These are phyloP conservation scores for Cyclotella sp. DNA, from an alignment of 108 stramenopile genomes.

Conservation along the genomic window DNA sequence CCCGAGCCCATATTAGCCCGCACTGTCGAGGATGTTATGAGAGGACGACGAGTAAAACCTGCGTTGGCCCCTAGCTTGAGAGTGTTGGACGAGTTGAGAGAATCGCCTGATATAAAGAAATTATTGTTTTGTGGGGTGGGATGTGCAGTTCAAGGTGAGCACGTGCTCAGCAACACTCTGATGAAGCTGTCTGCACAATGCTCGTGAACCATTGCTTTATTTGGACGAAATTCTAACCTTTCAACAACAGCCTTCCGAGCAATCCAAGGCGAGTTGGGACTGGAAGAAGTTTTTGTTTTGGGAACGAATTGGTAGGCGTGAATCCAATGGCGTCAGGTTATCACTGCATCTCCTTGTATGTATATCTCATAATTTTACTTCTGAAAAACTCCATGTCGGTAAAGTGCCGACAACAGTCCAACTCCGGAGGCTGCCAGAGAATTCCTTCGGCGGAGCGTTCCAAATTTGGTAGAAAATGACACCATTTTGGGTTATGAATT, in stretches of 20 bases:
- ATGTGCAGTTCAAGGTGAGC: slow-evolving; percentile 76
- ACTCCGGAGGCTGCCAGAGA: slow-evolving; percentile 75
- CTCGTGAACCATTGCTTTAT: neutral
- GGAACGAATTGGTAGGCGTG: slow-evolving; percentile 71
- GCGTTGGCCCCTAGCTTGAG: slow-evolving; percentile 75
- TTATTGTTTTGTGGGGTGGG: slow-evolving; percentile 86
- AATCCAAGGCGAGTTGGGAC: slow-evolving; percentile 61
- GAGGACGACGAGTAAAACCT: slow-evolving; percentile 84
- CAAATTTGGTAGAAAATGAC: slow-evolving; percentile 8
- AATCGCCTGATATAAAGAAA: slow-evolving; percentile 62
- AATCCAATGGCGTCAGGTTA: too few species aligned
- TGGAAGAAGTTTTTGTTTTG: slow-evolving; percentile 79
- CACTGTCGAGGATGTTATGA: slow-evolving; percentile 62
- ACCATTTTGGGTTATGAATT: slow-evolving; percentile 73
- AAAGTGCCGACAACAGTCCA: slow-evolving; percentile 72
- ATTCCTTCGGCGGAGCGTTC: slow-evolving; percentile 67
- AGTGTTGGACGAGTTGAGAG: slow-evolving; percentile 71
- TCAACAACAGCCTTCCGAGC: slow-evolving; percentile 63
- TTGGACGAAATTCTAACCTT: neutral
- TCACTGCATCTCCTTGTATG: too few species aligned
- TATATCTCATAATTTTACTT: too few species aligned
- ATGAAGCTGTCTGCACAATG: neutral
- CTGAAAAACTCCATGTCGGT: too few species aligned
- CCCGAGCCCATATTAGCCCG: slow-evolving; percentile 77
- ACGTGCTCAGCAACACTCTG: too few species aligned